Base-by-base conservation (phyloP, 2,329 filamentous ascomycete genomes). In the Periconia digitata region DNA sequence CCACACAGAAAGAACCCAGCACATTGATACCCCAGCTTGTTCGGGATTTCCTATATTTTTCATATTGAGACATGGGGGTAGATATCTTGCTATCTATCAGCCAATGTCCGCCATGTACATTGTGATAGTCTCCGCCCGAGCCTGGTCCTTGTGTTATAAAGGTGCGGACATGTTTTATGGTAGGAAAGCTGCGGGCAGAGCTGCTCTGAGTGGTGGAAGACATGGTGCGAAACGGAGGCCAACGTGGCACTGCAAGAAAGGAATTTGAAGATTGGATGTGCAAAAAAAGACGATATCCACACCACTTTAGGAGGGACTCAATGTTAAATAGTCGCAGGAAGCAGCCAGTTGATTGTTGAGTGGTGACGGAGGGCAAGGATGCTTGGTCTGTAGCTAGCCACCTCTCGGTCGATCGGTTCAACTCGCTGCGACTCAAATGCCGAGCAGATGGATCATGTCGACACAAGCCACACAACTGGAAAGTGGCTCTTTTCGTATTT, bases 11-110 rank as follows among this genome's bases (percentile, higher is more conserved):
- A 0, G 91, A 95, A 2, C 92, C 92, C 21, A 96, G 76, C 7
- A 96, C 91, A 63, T 96, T 96, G 79, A 96, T 96, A 32, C 92
- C 92, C 89, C 90, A 96, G 70, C 86, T 91, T 12, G 91, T 96
- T 60, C 92, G 82, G 32, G 91, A 96, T 52, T 86, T 84, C 58
- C 91, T 85, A 73, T 95, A 96, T 60, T 92, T 79, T 56, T 94
- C 89, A 82, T 92, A 96, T 72, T 85, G 82, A 42, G 90, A 92
- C 82, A 92, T 95, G 6, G 92, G 92, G 1, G 91, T 96, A 1
- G 92, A 91, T 68, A 96, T 96, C 59, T 92, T 86, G 53, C 87
- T 87, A 74, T 96, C 92, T 56, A 96, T 88, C 60, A 96, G 78
- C 92, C 91, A 95, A 72, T 77, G 75, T 24, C 76, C 76, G 40